A percentile compares a stretch with the other conserved stretches of the same genome.
Evolutionary conservation across 2,329 filamentous ascomycete genomes (phyloP).

Genomic region (Hymenoscyphus fraxineus): DNA sequence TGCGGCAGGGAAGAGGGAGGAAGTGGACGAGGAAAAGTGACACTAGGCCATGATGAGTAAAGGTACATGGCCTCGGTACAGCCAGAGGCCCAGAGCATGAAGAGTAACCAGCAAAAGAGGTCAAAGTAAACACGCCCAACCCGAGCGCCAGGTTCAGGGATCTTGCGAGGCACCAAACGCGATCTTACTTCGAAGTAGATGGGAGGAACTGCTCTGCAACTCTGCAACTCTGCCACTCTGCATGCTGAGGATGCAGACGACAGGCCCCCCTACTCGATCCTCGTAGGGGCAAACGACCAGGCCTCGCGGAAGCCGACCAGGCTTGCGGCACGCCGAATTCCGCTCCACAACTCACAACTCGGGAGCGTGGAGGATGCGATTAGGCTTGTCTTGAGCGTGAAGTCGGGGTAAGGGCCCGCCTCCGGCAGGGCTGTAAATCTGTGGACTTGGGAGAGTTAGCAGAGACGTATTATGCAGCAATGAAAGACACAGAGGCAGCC

Average conservation of each 20-base stretch:
- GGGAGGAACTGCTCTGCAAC: not conserved
- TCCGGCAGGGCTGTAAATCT: not conserved
- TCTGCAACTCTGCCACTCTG: not conserved
- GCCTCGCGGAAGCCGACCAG: not conserved
- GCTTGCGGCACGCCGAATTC: not conserved
- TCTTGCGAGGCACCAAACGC: constrained; percentile 31
- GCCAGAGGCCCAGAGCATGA: too few relatives aligned
- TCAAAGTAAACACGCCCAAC: constrained; percentile 22
- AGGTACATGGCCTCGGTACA: constrained; percentile 4
- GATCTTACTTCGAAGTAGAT: constrained; percentile 26
- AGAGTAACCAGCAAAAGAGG: constrained; percentile 20
- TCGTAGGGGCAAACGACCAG: too few relatives aligned
- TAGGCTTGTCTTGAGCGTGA: not conserved
- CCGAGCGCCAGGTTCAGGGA: constrained; percentile 25
- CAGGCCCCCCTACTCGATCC: not conserved
- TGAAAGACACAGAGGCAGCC: not conserved
- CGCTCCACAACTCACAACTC: not conserved
- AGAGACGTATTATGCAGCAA: not conserved
- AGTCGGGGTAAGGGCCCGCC: not conserved
- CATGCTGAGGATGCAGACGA: not conserved
- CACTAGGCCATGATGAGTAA: not conserved
- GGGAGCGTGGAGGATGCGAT: not conserved
- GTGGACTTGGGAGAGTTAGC: not conserved
- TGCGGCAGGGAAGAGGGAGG: constrained; percentile 14
- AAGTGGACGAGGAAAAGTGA: not conserved